Conservation (phyloP, 352 stramenopile genomes). For the Phytopythium kandeliae region DNA sequence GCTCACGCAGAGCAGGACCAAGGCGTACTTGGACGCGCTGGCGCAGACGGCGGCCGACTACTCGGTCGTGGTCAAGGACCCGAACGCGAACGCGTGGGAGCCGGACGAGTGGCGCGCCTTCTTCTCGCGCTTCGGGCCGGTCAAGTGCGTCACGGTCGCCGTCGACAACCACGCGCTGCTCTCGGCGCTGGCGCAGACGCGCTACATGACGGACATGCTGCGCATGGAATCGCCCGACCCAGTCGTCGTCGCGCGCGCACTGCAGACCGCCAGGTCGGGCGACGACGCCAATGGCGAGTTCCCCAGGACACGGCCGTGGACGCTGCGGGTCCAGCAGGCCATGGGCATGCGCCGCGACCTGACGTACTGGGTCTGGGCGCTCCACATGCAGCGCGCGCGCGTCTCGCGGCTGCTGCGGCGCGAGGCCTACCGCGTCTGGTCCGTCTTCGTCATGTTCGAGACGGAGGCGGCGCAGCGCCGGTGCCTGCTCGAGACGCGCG, state of each 20-base stretch:
- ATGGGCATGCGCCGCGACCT: conserved; percentile 41
- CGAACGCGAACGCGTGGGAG: conserved; percentile 53
- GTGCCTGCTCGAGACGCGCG: conserved; percentile 43
- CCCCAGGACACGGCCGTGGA: conserved; percentile 11
- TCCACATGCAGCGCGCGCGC: conserved; percentile 36
- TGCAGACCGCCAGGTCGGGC: conserved; percentile 30
- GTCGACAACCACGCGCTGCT: conserved; percentile 58
- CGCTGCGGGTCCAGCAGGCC: conserved; percentile 30
- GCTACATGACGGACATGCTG: conserved; percentile 68
- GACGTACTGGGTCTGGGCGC: conserved; percentile 49
- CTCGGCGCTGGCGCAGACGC: conserved; percentile 48
- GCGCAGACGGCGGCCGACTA: conserved; percentile 74
- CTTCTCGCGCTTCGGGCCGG: conserved; percentile 58
- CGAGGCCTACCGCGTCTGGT: conserved; percentile 55
- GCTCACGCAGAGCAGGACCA: conserved; percentile 34
- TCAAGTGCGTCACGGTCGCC: conserved; percentile 68
- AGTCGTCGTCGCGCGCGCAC: conserved; percentile 16
- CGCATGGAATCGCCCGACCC: conserved; percentile 52
- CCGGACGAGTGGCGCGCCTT: conserved; percentile 65
- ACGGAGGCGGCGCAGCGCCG: conserved; percentile 51
- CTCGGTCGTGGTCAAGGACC: conserved; percentile 65
- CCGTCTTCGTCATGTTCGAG: conserved; percentile 77
- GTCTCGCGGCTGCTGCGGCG: conserved; percentile 28
- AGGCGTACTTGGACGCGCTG: conserved; percentile 42
- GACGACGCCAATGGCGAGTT: conserved; percentile 13